Base-by-base conservation (phyloP, 768 basidiomycete species). In the Rhizopogon vesiculosus region DNA sequence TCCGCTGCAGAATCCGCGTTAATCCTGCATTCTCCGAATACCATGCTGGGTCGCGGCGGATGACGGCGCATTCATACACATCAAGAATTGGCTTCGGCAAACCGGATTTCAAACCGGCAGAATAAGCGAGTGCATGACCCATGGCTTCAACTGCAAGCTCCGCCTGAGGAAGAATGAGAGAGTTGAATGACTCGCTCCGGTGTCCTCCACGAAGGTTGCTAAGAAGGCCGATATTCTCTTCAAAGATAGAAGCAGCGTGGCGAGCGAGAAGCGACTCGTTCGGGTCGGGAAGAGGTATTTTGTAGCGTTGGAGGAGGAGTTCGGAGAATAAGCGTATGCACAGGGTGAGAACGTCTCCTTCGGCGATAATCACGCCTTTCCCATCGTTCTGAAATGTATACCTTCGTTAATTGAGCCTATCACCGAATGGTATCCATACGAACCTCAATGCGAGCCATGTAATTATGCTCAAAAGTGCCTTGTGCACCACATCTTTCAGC, bases 401-500 rank as follows among this genome's bases (percentile, higher is more conserved):
- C 2, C 8, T 12, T 41, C 45, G 39, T 43, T 31, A 40, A 19
- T 39, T 3, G 28, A 40, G 5, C 0, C 39, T 22, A 56, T 42
- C 48, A 33, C 31, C 15, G 8, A 18, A 33, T 38, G 57, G 60
- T 53, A 61, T 58, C 18, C 7, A 57, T 61, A 61, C 69, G 3
- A 54, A 83, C 84, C 72, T 83, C 78, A 31, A 81, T 74, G 43
- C 72, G 72, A 5, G 78, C 76, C 72, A 86, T 78, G 60, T 82
- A 80, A 61, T 86, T 87, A 53, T 80, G 78, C 50, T 82, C 84
- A 54, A 85, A 85, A 0, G 82, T 78, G 2, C 85, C 84, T 66
- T 86, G 84, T 2, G 83, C 85, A 46, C 85, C 85, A 55, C 81
- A 85, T 10, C 85, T 75, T 58, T 87, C 85, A 5, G 81, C 74